These are phyloP conservation scores for Moniliophthora roreri DNA, from an alignment of 1,284 basidiomycete species.

Conservation along the genomic window DNA sequence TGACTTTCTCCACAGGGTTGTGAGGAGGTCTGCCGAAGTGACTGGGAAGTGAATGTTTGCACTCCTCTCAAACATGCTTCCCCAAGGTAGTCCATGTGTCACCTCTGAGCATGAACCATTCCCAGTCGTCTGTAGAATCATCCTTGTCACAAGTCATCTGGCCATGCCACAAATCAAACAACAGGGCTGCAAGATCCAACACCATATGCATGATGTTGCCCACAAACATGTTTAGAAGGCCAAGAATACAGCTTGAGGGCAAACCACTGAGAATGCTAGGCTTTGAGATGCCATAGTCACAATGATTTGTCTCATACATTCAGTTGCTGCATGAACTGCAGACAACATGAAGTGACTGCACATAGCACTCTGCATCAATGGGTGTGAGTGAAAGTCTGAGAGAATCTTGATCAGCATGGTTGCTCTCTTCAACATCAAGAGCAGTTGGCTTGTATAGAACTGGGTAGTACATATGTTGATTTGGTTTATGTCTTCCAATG, in stretches of 20 bases:
- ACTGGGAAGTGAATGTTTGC: slow-evolving; percentile 17
- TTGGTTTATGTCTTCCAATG: slow-evolving; percentile 17
- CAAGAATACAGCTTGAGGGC: slow-evolving; percentile 1
- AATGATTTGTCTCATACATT: slow-evolving; percentile 16
- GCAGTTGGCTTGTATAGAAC: slow-evolving; percentile 21
- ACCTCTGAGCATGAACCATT: slow-evolving; percentile 16
- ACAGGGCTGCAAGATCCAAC: slow-evolving; percentile 30
- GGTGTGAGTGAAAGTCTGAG: slow-evolving; percentile 1
- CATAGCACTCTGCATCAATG: no score
- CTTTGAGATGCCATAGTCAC: slow-evolving; percentile 20
- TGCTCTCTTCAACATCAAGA: slow-evolving; percentile 20
- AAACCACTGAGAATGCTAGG: slow-evolving; percentile 22
- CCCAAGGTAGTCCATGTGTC: slow-evolving; percentile 28
- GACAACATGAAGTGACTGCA: no score
- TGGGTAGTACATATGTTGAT: slow-evolving; percentile 23
- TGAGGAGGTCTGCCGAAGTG: slow-evolving; percentile 26
- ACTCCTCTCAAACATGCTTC: slow-evolving; percentile 15
- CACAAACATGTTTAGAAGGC: slow-evolving; percentile 21
- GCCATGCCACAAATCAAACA: slow-evolving; percentile 28
- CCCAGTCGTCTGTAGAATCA: no score
- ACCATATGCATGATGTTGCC: slow-evolving; percentile 34
- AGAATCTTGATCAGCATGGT: slow-evolving; percentile 20
- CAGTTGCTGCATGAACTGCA: no score
- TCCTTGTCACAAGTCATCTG: slow-evolving; percentile 21
- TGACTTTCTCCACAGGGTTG: slow-evolving; percentile 20